These are phyloP conservation scores for Xylaria telfairii DNA, from an alignment of 495 filamentous ascomycete genomes.

Conservation along the genomic window DNA sequence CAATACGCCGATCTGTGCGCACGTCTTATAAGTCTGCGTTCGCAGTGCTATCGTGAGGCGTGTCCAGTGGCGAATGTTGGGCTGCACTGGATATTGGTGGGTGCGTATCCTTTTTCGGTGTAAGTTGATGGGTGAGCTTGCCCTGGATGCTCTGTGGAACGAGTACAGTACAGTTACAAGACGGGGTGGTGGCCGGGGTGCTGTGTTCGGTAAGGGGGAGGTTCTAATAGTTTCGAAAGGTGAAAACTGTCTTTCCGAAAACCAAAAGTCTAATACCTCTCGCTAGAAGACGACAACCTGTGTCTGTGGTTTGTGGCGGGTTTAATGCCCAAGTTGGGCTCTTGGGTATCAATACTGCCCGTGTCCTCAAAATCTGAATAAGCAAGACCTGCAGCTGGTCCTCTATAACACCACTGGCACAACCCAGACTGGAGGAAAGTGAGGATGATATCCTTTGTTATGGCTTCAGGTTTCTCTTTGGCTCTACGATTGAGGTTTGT, in stretches of 20 bases:
- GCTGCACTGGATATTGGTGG: not conserved
- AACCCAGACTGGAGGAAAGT: not conserved
- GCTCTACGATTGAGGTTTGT: conserved; percentile 5
- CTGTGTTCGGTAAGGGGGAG: conserved; percentile 10
- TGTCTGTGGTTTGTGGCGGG: conserved; percentile 9
- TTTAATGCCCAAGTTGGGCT: conserved; percentile 28
- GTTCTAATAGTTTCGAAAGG: conserved; percentile 8
- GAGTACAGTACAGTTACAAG: not conserved
- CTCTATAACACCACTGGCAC: not conserved
- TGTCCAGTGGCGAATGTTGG: conserved; percentile 18
- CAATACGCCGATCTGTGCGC: conserved; percentile 12
- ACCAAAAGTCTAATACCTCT: conserved; percentile 3
- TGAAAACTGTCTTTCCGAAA: conserved; percentile 15
- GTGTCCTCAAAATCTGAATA: conserved; percentile 6
- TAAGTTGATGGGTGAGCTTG: conserved; percentile 17
- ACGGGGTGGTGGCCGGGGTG: not conserved
- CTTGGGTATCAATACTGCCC: conserved; percentile 22
- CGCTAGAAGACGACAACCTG: not conserved
- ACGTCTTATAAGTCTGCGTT: not conserved
- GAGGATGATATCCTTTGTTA: conserved; percentile 4
- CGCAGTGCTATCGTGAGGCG: conserved; percentile 14
- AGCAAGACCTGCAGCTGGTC: conserved; percentile 14
- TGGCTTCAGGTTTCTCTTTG: not conserved
- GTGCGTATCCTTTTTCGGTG: conserved; percentile 20
- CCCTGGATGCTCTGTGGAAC: not conserved